Conservation (phyloP, 2,329 filamentous ascomycete species). For the Grosmannia huntii region DNA sequence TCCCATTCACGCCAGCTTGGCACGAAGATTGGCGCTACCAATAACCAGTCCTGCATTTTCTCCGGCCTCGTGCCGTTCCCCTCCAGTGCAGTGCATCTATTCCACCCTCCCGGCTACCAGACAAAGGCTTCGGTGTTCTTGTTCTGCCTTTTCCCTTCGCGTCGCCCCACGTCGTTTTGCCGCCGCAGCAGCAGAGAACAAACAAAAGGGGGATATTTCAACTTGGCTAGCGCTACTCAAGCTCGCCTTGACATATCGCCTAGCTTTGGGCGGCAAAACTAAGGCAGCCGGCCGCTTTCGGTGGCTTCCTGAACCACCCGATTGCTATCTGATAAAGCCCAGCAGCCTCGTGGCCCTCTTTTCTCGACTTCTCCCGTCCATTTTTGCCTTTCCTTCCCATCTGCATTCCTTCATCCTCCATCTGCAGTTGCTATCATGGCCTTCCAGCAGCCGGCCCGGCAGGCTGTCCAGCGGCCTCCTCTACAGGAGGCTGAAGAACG, state of each 20-base stretch:
- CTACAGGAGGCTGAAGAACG: constrained; percentile 14
- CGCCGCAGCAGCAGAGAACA: too few relatives aligned
- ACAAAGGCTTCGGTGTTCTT: not conserved
- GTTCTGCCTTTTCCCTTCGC: not conserved
- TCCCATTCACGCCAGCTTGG: too few relatives aligned
- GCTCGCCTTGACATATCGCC: not conserved
- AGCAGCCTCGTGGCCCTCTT: not conserved
- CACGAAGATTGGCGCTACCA: not conserved
- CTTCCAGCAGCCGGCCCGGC: constrained; percentile 21
- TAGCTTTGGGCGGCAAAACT: not conserved
- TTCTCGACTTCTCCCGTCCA: not conserved
- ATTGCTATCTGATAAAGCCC: constrained; percentile 1
- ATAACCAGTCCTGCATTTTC: not conserved
- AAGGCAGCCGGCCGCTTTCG: constrained; percentile 1
- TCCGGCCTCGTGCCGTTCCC: not conserved
- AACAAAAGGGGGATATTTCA: not conserved
- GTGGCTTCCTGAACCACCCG: constrained; percentile 2
- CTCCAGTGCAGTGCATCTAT: not conserved
- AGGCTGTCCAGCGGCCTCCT: constrained; percentile 34
- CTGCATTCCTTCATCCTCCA: not conserved
- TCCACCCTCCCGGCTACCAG: not conserved
- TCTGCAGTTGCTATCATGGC: constrained; percentile 7
- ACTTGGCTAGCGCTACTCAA: not conserved
- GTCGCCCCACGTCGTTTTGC: not conserved
- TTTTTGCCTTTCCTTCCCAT: not conserved